Evolutionary conservation across 805 yeast species (phyloP).

Genomic region (Teunomyces funiuensis): DNA sequence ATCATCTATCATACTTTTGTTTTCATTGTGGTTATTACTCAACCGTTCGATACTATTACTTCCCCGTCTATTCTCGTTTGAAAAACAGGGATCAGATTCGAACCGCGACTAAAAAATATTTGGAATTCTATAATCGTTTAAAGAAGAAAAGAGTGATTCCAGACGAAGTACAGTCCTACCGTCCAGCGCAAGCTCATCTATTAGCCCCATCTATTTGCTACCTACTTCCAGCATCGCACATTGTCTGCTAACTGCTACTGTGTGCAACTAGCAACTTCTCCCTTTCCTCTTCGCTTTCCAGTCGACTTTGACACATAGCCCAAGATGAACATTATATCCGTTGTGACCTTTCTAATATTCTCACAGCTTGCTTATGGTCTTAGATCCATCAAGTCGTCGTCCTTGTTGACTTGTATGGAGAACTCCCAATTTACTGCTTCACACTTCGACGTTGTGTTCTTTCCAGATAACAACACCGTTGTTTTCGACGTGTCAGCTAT

Average conservation of each 20-base stretch:
- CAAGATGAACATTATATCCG: slow-evolving; percentile 3
- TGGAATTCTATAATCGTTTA: slow-evolving; percentile 1
- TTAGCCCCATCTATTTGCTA: neutral
- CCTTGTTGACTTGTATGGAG: slow-evolving; percentile 89
- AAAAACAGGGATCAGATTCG: slow-evolving; percentile 5
- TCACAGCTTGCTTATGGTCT: slow-evolving; percentile 17
- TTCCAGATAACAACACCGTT: slow-evolving; percentile 63
- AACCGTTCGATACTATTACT: neutral
- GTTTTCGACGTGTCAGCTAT: slow-evolving; percentile 71
- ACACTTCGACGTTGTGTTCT: slow-evolving; percentile 71
- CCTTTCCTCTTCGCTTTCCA: neutral
- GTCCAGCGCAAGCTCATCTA: too few species aligned
- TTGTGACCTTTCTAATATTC: neutral
- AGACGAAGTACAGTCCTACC: neutral
- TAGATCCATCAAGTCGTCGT: slow-evolving; percentile 49
- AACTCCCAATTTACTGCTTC: slow-evolving; percentile 85
- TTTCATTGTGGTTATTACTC: too few species aligned
- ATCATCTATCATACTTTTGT: neutral
- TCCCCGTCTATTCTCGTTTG: neutral
- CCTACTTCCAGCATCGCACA: neutral
- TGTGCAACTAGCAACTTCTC: neutral
- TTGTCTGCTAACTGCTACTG: neutral
- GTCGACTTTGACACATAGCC: neutral
- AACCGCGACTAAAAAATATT: slow-evolving; percentile 3
- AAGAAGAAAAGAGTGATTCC: neutral